A percentile compares a stretch with the other conserved stretches of the same genome.
These are phyloP conservation scores for Amaranthus hypochondriacus DNA, from an alignment of 148 eudicot species.

Conservation along the genomic window DNA sequence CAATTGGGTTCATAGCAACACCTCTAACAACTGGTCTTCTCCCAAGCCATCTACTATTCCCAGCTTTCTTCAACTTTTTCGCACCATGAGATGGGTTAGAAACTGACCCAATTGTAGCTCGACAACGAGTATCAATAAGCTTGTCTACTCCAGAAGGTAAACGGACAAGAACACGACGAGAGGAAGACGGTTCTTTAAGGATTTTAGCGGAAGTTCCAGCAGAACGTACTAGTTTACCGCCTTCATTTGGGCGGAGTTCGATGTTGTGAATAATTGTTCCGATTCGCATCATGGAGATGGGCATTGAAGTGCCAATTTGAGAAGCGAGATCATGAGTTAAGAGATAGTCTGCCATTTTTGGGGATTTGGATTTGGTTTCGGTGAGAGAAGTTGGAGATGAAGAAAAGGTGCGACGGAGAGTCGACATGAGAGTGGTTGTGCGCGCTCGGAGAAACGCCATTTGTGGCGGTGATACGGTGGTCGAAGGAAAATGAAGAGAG, in stretches of 20 bases:
- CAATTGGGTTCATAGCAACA: conserved; percentile 89
- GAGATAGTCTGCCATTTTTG: conserved; percentile 38
- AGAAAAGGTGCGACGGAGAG: conserved; percentile 26
- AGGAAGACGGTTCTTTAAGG: conserved; percentile 53
- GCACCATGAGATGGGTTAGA: conserved; percentile 55
- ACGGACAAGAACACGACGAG: conserved; percentile 41
- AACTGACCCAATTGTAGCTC: conserved; percentile 67
- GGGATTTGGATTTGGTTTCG: conserved; percentile 4
- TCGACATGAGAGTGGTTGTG: conserved; percentile 18
- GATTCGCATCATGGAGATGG: conserved; percentile 67
- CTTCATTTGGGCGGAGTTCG: conserved; percentile 78
- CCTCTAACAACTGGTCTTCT: conserved; percentile 75
- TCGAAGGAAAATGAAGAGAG: not conserved
- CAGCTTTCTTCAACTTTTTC: conserved; percentile 70
- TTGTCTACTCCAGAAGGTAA: conserved; percentile 68
- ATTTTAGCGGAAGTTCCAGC: conserved; percentile 84
- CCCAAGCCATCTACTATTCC: conserved; percentile 76
- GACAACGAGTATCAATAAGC: conserved; percentile 54
- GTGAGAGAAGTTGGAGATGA: conserved; percentile 13
- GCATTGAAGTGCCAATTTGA: conserved; percentile 76
- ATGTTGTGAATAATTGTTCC: conserved; percentile 81
- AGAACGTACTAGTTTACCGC: conserved; percentile 71
- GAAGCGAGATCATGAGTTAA: conserved; percentile 62
- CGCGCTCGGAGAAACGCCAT: conserved; percentile 41
- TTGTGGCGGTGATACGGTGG: not conserved